Evolutionary conservation across 78 protist species (phyloP).

Genomic region (Dictyostelium discoideum): DNA sequence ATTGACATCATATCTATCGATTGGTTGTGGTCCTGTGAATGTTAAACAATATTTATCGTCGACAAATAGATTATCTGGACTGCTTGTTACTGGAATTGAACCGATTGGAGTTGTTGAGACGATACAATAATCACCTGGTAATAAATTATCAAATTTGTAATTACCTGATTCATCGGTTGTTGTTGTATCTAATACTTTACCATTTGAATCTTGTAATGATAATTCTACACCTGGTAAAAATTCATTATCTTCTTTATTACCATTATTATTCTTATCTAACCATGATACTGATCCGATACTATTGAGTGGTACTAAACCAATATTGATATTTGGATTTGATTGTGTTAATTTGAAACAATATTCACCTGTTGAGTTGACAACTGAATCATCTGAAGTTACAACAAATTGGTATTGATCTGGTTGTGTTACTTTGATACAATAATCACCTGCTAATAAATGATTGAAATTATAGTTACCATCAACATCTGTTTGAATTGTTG

Average conservation of each 20-base stretch:
- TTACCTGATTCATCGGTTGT: conserved; percentile 7
- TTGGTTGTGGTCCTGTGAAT: not conserved
- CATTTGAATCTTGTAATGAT: not conserved
- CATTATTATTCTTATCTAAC: conserved; percentile 15
- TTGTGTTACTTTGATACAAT: not conserved
- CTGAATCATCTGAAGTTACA: not conserved
- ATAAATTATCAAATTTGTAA: not conserved
- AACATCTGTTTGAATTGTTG: not conserved
- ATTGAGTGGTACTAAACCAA: conserved; percentile 17
- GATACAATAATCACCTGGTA: conserved; percentile 25
- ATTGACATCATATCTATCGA: not conserved
- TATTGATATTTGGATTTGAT: not conserved
- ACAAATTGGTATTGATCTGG: not conserved
- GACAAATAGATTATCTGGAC: not conserved
- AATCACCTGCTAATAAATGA: conserved; percentile 8
- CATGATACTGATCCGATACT: not conserved
- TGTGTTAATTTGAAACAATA: not conserved
- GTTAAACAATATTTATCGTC: not conserved
- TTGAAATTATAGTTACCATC: not conserved
- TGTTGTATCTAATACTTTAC: not conserved
- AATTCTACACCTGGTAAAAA: not conserved
- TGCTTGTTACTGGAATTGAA: not conserved
- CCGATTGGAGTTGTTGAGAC: not conserved
- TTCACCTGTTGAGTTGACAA: not conserved
- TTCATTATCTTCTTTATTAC: not conserved